Base-by-base conservation (phyloP, 352 stramenopile species). In the Peronospora belbahrii region DNA sequence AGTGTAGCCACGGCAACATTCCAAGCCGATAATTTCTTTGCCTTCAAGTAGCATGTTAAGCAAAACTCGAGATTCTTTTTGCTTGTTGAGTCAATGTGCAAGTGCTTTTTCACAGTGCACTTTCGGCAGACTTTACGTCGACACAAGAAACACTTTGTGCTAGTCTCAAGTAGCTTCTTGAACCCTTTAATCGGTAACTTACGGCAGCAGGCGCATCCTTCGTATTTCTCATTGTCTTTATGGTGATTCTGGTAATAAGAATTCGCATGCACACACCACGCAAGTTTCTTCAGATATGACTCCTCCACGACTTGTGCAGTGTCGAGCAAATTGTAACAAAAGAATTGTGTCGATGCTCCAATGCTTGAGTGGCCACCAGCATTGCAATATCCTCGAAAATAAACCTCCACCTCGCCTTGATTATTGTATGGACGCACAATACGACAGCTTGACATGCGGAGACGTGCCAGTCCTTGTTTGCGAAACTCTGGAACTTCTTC, bases 201-300 rank as follows among this genome's bases (percentile, higher is more conserved):
- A 18, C 65, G 53, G 25, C 65, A 75, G 17, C 54, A 70, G 2
- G 50, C 51, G 20, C 65, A 75, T 0, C 52, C 48, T 32, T 52
- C 42, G n/a, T 20, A 48, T 15, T 42, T 53, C 17, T 55, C 57
- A 9, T 52, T 47, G 4, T 50, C 44, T 27, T n/a, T 24, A 5
- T 46, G n/a, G 11, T 10, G 30, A 11, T 52, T 38, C 18, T 47
- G 45, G 37, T 43, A 48, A 31, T 44, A 36, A 15, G 65, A 47
- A 25, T 59, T 54, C n/a, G 52, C 33, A 18, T 70, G 54, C 30
- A 82, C 68, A 36, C 84, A 64, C 71, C 71, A 83, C 41, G 60
- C 71, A 3, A 86, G 59, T 48, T 86, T 86, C 51, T 80, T 86
- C 48, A 79, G 51, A 49, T 84, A 68, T 13, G 67, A 64, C 42